Evolutionary conservation across 176 grass and related monocot genomes (phyloP).

Genomic region (Luzula sylvatica): DNA sequence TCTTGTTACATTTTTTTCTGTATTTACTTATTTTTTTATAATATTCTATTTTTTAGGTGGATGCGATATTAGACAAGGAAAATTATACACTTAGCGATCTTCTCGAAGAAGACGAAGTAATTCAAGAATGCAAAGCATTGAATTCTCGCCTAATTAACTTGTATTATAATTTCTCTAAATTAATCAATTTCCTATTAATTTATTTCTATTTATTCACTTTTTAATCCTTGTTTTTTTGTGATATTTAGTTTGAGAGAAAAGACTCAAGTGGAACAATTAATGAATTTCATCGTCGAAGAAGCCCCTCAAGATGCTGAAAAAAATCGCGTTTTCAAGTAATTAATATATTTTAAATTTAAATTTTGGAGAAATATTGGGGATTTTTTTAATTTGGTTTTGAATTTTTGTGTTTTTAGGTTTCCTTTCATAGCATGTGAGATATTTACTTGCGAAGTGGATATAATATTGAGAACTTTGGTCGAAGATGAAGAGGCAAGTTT

Average conservation of each 20-base stretch:
- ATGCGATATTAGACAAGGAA: slow-evolving; percentile 91
- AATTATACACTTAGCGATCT: slow-evolving; percentile 85
- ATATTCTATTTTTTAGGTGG: slow-evolving; percentile 64
- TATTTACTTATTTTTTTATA: slow-evolving; percentile 6
- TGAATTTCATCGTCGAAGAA: slow-evolving; percentile 80
- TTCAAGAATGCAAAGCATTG: slow-evolving; percentile 98
- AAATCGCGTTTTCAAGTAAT: slow-evolving; percentile 77
- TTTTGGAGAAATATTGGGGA: neutral
- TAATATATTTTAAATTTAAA: neutral
- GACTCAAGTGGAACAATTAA: slow-evolving; percentile 69
- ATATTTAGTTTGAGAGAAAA: slow-evolving; percentile 59
- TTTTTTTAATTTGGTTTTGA: neutral
- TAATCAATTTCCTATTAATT: slow-evolving; percentile 7
- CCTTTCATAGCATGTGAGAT: slow-evolving; percentile 99
- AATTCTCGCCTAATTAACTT: slow-evolving; percentile 93
- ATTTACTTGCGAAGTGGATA: slow-evolving; percentile 97
- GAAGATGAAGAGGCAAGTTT: slow-evolving; percentile 76
- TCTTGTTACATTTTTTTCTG: neutral
- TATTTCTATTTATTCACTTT: slow-evolving; percentile 17
- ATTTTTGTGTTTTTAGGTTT: slow-evolving; percentile 47
- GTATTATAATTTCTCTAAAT: slow-evolving; percentile 32
- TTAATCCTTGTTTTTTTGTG: slow-evolving; percentile 13
- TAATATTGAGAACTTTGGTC: slow-evolving; percentile 86
- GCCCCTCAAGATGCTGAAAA: slow-evolving; percentile 74
- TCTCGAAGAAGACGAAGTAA: slow-evolving; percentile 96